A percentile compares a stretch with the other conserved stretches of the same genome.
phyloP scores from a whole-genome alignment of 768 basidiomycete species.

The Tylopilus intermedius region DNA sequence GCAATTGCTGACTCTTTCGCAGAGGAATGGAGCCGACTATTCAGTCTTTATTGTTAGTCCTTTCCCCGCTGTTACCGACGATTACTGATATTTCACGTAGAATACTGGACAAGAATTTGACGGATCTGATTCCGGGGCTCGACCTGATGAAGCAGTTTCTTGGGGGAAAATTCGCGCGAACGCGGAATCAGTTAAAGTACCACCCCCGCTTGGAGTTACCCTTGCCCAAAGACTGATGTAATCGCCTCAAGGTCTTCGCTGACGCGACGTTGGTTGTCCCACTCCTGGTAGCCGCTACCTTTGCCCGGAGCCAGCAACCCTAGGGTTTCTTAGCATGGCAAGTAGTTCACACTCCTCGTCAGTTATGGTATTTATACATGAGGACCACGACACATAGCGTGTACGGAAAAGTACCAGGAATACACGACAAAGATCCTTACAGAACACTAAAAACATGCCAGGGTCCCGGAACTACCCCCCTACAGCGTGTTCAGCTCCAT shows the following conservation, averaged over 20 bases:
- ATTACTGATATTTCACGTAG: constrained; percentile 33
- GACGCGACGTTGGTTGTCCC: constrained; percentile 97
- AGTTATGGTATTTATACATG: neutral
- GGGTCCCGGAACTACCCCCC: constrained; percentile 7
- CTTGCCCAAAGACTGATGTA: constrained; percentile 5
- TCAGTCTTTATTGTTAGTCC: constrained; percentile 85
- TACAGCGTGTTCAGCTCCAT: constrained; percentile 23
- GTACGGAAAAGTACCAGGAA: constrained; percentile 2
- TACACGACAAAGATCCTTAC: neutral
- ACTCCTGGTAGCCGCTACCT: constrained; percentile 90
- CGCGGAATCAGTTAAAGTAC: constrained; percentile 77
- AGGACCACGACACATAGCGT: constrained; percentile 11
- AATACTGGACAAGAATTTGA: constrained; percentile 99
- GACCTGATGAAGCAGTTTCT: constrained; percentile 95
- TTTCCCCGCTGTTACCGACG: neutral
- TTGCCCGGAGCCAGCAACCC: constrained; percentile 46
- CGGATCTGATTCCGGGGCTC: constrained; percentile 94
- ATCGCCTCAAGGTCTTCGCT: constrained; percentile 61
- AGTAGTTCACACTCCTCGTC: neutral
- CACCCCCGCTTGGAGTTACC: neutral
- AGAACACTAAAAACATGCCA: neutral
- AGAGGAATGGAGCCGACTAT: constrained; percentile 98
- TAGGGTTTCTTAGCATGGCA: neutral
- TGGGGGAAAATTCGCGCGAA: constrained; percentile 97
- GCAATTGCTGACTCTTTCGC: constrained; percentile 1